A percentile compares a stretch with the other conserved stretches of the same genome.
phyloP scores from a whole-genome alignment of 1,284 basidiomycete genomes.

The Microbotryum lychnidis-dioicae region DNA sequence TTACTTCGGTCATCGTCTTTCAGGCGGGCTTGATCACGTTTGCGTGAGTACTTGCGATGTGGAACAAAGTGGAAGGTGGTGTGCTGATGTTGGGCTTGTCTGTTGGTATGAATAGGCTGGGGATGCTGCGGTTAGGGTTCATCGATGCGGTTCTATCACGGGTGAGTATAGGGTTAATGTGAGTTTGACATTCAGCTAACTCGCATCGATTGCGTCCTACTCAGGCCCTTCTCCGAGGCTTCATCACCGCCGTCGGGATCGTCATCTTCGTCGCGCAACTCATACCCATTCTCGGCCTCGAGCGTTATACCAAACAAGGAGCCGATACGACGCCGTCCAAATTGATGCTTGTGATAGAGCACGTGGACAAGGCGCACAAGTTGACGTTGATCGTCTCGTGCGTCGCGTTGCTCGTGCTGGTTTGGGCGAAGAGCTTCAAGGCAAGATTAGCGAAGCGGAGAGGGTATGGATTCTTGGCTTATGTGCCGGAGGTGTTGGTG shows the following conservation, averaged over 20 bases:
- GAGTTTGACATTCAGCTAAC: background rate
- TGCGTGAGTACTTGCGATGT: conserved; percentile 36
- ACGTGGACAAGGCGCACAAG: conserved; percentile 55
- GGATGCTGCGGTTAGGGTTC: conserved; percentile 82
- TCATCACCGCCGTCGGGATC: conserved; percentile 60
- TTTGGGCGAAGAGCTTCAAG: conserved; percentile 49
- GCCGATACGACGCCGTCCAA: conserved; percentile 62
- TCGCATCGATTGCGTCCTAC: conserved; percentile 40
- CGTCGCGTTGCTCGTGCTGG: conserved; percentile 48
- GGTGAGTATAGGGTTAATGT: background rate
- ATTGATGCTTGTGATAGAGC: conserved; percentile 61
- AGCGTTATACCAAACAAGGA: background rate
- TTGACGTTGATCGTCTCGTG: conserved; percentile 67
- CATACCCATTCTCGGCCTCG: conserved; percentile 47
- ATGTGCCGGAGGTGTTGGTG: conserved; percentile 72
- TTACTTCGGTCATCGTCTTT: conserved; percentile 69
- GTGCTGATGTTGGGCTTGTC: background rate
- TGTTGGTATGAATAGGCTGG: conserved; percentile 45
- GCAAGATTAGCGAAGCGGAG: conserved; percentile 49
- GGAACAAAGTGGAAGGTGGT: too few relatives aligned
- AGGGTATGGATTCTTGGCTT: conserved; percentile 51
- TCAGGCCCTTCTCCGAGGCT: conserved; percentile 73
- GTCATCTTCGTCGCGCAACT: conserved; percentile 61
- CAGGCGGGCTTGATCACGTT: conserved; percentile 86
- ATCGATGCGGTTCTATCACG: conserved; percentile 75